Percentiles rank a stretch among this genome's conserved stretches.
Conservation (phyloP, 2,329 filamentous ascomycete species). For the Amesomyces nigricolor region DNA sequence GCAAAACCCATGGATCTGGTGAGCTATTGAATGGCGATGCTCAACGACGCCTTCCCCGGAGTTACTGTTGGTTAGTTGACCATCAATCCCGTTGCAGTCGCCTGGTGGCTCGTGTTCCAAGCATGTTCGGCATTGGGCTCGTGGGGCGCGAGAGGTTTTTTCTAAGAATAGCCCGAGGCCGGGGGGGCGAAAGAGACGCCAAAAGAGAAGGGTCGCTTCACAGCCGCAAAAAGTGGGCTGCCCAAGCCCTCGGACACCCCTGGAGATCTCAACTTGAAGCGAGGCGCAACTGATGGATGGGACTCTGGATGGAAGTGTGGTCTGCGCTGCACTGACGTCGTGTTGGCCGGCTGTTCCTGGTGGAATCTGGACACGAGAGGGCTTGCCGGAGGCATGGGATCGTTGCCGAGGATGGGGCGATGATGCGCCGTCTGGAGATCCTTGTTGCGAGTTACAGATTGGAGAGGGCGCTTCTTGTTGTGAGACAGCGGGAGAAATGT, state of each 20-base stretch:
- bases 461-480: no score
- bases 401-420: neutral
- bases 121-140: slow-evolving; percentile 14
- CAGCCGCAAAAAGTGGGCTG: slow-evolving; percentile 21
- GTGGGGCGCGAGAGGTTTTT: slow-evolving; percentile 5
- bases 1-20: neutral
- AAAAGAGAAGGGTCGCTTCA: no score
- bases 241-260: neutral
- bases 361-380: neutral
- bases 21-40: slow-evolving; percentile 8
- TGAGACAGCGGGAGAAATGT: no score
- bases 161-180: slow-evolving; percentile 19
- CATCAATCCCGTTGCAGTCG: no score
- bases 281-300: neutral
- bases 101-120: slow-evolving; percentile 5
- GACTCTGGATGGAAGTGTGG: neutral
- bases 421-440: neutral
- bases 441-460: neutral
- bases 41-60: no score
- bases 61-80: no score
- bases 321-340: neutral
- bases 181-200: no score
- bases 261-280: neutral
- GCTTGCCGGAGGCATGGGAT: neutral
- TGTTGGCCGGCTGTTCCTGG: neutral